Percentiles rank a stretch among this genome's conserved stretches.
Conservation (phyloP, 2,329 filamentous ascomycete species). For the Aspergillus alliaceus region DNA sequence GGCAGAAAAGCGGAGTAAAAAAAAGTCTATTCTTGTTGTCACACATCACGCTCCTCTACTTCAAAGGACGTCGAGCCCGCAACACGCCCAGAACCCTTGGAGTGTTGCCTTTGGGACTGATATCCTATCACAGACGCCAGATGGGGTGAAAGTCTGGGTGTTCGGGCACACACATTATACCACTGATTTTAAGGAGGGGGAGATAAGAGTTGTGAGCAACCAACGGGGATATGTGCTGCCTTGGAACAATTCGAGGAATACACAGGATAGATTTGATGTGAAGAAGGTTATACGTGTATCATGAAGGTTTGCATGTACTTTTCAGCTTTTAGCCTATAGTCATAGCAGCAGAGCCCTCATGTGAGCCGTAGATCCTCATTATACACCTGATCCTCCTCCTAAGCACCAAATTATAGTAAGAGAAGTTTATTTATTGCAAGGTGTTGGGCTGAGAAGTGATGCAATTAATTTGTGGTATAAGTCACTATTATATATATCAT, state of each 20-base stretch:
- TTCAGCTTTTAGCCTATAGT: not conserved
- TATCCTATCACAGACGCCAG: constrained; percentile 31
- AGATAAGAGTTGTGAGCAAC: constrained; percentile 43
- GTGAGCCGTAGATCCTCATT: not conserved
- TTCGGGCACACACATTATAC: constrained; percentile 50
- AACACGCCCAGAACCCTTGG: constrained; percentile 50
- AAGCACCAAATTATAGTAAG: not conserved
- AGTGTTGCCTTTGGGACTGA: constrained; percentile 56
- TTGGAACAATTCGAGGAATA: constrained; percentile 13
- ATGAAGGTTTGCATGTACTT: not conserved
- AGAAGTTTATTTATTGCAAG: not conserved
- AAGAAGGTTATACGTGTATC: constrained; percentile 18
- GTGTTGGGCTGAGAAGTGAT: not conserved
- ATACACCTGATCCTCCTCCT: not conserved
- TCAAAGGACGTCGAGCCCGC: constrained; percentile 50
- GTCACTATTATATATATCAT: no score
- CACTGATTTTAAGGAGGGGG: constrained; percentile 38
- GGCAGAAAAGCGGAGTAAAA: not conserved
- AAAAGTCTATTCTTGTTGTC: constrained; percentile 46
- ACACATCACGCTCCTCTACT: constrained; percentile 61
- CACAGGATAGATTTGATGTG: constrained; percentile 15
- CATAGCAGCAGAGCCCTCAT: not conserved
- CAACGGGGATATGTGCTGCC: constrained; percentile 44
- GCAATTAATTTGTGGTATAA: no score
- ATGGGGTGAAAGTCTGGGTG: constrained; percentile 42